Evolutionary conservation across 331 rosid genomes (phyloP), one percentile per base, ranked within the genome.

Genomic region (Malus hybrid): DNA sequence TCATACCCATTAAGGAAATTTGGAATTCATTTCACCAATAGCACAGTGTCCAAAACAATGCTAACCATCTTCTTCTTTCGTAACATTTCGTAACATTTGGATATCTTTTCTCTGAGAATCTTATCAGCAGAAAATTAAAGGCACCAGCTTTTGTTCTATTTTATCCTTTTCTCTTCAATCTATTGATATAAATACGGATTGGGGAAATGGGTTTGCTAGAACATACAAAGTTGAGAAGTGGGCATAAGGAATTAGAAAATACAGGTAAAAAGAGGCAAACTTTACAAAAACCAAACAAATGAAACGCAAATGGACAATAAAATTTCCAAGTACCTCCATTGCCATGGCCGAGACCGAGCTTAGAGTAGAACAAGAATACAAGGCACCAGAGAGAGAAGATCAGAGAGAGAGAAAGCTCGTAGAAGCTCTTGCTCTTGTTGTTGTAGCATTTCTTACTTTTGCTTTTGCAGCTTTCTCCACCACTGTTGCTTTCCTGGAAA

Each of bases 351-450:
- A 87, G 80, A 74, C 83, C 88, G 82, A 88, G 89, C 29, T 77
- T 79, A 75, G 87, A 76, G 82, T 86, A 81, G 85, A 84, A 84
- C 74, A 87, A 67, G 81, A 88, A 85, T 56, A 84, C 74, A 65
- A 93, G 87, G 67, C 91, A 93, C 85, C 90, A 88, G 0, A 90
- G 83, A 5, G 92, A 88, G 74, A 92, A 76, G 57, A 90, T 34
- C 74, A 90, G 83, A 73, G 96, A 85, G 28, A 89, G 77, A 50
- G 94, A 92, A 60, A 90, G 86, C 79, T 90, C 90, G 44, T 76
- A 85, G 29, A 88, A 83, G 84, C 85, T 85, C 77, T 65, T 83
- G 70, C 59, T 77, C 66, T 75, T 83, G 50, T 79, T 82, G 71
- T 62, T 50, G 70, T 75, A 57, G 60, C 42, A 69, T 18, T 72